Base-by-base conservation (phyloP, 179 eudicot genomes). In the Pouteria campechiana region DNA sequence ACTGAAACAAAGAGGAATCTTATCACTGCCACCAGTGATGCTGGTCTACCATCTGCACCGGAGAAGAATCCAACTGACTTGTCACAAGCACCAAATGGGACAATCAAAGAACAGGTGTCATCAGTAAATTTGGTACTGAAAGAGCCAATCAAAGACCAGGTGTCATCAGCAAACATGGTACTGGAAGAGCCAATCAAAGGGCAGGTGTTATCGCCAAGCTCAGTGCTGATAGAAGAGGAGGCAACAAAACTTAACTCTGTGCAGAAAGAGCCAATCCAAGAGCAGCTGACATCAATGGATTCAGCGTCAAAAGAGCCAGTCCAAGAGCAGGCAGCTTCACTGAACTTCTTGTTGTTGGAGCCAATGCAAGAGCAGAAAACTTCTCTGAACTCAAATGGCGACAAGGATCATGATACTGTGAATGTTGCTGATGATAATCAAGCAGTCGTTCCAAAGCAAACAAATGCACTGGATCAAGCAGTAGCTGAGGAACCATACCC, bases 51-150 rank as follows among this genome's bases (percentile, higher is more conserved):
- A 36, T 36, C 17, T 32, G 17, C 14, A 4, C 40, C 25, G 16
- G 50, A 50, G 7, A 5, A 25, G 0, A n/a, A 13, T 17, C 20
- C 28, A 28, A 30, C 58, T 14, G 14, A 21, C 38, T 34, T 53
- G 17, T 32, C 37, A 12, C 25, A 51, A 7, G 42, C 38, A 19
- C 28, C 41, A 13, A 28, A 51, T 50, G 48, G 48, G 20, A 50
- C 19, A 10, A 37, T 52, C 38, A 58, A 22, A 32, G 57, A 69
- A 58, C 48, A 50, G 25, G 21, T 45, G 17, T 41, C 24, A 37
- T 32, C 55, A n/a, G 30, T 40, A 25, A 57, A 47, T 22, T 11
- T 48, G 18, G 43, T 37, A 27, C 33, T n/a, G 2, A 37, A 32
- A 31, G 44, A 34, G 7, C 34, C 19, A 29, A 46, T 52, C 27